phyloP scores from a whole-genome alignment of 257 asterid genomes.

The Penstemon newberryi region DNA sequence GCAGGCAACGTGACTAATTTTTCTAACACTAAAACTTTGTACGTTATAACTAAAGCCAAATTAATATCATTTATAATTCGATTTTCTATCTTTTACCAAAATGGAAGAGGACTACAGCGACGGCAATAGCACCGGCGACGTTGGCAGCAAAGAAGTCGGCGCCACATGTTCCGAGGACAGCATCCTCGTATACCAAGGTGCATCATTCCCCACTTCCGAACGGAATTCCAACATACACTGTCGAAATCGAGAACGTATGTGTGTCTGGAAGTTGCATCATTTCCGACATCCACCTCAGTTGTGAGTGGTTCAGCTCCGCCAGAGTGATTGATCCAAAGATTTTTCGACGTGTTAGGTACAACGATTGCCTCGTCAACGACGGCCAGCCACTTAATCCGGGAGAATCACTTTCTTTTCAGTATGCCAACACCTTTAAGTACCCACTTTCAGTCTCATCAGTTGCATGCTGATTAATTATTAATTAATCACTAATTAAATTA shows the following conservation, averaged over 20 bases:
- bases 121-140: conserved; percentile 1
- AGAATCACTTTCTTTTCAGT: conserved; percentile 45
- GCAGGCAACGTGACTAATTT: no score
- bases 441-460: conserved; percentile 53
- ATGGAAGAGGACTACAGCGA: not conserved
- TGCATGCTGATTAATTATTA: conserved; percentile 27
- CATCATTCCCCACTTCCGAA: conserved; percentile 44
- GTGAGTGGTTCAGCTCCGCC: conserved; percentile 83
- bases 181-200: conserved; percentile 50
- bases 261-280: conserved; percentile 46
- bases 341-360: conserved; percentile 44
- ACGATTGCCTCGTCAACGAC: conserved; percentile 70
- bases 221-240: conserved; percentile 76
- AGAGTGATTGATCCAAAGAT: conserved; percentile 45
- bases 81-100: not conserved
- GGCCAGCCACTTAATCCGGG: conserved; percentile 54
- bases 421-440: conserved; percentile 59
- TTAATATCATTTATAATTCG: no score
- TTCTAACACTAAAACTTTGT: no score
- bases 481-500: no score
- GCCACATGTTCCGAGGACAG: conserved; percentile 38
- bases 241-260: conserved; percentile 49
- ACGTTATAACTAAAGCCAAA: no score
- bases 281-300: conserved; percentile 59
- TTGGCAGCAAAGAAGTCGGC: not conserved